Evolutionary conservation across 225 moss, liverwort and hornwort species (phyloP).

Genomic region (Thuidium tamariscinum): DNA sequence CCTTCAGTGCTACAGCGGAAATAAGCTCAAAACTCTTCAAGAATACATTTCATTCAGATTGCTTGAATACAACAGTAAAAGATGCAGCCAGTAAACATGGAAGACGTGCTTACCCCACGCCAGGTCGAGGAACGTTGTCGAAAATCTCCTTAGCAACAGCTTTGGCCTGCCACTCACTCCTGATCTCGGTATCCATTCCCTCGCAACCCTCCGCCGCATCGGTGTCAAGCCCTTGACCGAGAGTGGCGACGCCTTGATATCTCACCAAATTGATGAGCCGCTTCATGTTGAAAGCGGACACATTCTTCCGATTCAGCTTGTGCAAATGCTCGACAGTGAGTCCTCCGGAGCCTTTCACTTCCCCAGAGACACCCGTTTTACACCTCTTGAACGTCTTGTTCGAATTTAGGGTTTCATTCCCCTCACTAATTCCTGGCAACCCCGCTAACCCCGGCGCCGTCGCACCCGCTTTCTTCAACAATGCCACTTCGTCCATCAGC

Average conservation of each 20-base stretch:
- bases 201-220: slow-evolving; percentile 13
- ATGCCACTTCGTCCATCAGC: slow-evolving; percentile 60
- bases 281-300: slow-evolving; percentile 99
- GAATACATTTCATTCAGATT: background rate
- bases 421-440: slow-evolving; percentile 29
- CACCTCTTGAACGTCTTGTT: slow-evolving; percentile 3
- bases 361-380: slow-evolving; percentile 8
- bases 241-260: slow-evolving; percentile 50
- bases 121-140: slow-evolving; percentile 62
- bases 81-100: background rate
- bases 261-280: slow-evolving; percentile 65
- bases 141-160: slow-evolving; percentile 81
- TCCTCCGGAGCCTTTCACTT: slow-evolving; percentile 43
- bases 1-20: background rate
- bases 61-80: background rate
- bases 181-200: slow-evolving; percentile 67
- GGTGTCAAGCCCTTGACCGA: slow-evolving; percentile 67
- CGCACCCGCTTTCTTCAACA: slow-evolving; percentile 64
- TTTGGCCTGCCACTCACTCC: slow-evolving; percentile 97
- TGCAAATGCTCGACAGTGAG: slow-evolving; percentile 49
- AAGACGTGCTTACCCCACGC: slow-evolving; percentile 29
- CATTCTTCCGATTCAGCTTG: slow-evolving; percentile 63
- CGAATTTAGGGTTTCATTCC: background rate
- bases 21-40: background rate
- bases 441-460: slow-evolving; percentile 51